Percentiles rank a stretch among this genome's conserved stretches.
These are phyloP conservation scores for Huntiella abstrusa DNA, from an alignment of 2,329 filamentous ascomycete genomes.

Conservation along the genomic window DNA sequence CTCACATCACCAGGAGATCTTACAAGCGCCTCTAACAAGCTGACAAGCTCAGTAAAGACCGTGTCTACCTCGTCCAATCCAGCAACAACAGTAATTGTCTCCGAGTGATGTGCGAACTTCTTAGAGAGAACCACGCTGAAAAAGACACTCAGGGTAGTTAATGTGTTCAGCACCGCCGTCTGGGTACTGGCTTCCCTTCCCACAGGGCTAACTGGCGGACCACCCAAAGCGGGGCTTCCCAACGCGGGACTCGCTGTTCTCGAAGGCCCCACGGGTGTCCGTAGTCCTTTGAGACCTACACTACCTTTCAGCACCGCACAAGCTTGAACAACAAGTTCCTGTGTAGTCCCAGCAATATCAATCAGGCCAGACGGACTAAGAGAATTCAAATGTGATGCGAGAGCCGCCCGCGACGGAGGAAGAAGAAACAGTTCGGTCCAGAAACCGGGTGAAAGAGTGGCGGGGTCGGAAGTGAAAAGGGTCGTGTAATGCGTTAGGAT, in stretches of 20 bases:
- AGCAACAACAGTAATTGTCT: constrained; percentile 73
- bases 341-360: constrained; percentile 56
- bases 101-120: constrained; percentile 84
- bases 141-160: constrained; percentile 65
- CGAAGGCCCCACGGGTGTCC: constrained; percentile 34
- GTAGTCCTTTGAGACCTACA: constrained; percentile 15
- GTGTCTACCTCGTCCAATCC: constrained; percentile 76
- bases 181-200: background rate
- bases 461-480: constrained; percentile 44
- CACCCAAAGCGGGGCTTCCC: background rate
- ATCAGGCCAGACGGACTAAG: constrained; percentile 58
- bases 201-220: background rate
- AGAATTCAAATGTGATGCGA: constrained; percentile 51
- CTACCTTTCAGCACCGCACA: constrained; percentile 28
- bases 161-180: background rate
- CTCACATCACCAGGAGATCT: constrained; percentile 39
- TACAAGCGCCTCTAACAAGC: constrained; percentile 64
- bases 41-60: constrained; percentile 76
- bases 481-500: constrained; percentile 76
- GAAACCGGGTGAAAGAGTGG: constrained; percentile 55
- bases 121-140: constrained; percentile 67
- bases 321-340: constrained; percentile 59
- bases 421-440: constrained; percentile 94
- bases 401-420: constrained; percentile 51
- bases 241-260: background rate